Percentiles rank a stretch among this genome's conserved stretches.
Conservation (phyloP, 441 rosid genomes). For the Kokia cookei region DNA sequence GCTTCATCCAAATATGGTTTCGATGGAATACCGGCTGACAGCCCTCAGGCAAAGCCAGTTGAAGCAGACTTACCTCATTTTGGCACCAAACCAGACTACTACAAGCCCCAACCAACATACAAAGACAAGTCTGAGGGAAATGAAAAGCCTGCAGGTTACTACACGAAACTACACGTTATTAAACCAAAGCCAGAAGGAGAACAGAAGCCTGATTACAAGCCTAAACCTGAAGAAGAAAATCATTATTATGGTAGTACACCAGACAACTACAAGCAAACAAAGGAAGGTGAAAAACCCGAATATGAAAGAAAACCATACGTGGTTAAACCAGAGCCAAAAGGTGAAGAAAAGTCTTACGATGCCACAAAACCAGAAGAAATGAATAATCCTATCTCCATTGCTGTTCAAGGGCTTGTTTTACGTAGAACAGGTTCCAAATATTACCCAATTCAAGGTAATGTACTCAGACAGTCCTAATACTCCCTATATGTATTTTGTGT, state of each 20-base stretch:
- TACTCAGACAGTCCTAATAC: not conserved
- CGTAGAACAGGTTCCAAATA: not conserved
- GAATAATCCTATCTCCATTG: not conserved
- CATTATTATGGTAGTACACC: not conserved
- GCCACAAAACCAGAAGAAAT: not conserved
- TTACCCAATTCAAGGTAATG: constrained; percentile 29
- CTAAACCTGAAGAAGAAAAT: not conserved
- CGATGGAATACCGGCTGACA: not conserved
- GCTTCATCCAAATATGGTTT: not conserved
- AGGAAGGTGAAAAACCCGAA: not conserved
- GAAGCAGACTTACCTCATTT: not conserved
- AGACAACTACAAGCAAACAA: not conserved
- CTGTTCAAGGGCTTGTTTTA: constrained; percentile 27
- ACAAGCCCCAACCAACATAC: not conserved
- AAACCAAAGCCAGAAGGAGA: not conserved
- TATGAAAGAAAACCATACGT: not conserved
- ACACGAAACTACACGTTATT: not conserved
- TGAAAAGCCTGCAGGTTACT: not conserved
- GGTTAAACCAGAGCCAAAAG: not conserved
- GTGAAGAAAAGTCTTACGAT: not conserved
- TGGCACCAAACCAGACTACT: not conserved
- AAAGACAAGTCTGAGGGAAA: not conserved
- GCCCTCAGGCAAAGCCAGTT: not conserved
- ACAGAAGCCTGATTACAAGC: not conserved
- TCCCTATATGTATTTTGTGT: not conserved